phyloP scores from a whole-genome alignment of 495 filamentous ascomycete genomes.

The Neurospora africana region DNA sequence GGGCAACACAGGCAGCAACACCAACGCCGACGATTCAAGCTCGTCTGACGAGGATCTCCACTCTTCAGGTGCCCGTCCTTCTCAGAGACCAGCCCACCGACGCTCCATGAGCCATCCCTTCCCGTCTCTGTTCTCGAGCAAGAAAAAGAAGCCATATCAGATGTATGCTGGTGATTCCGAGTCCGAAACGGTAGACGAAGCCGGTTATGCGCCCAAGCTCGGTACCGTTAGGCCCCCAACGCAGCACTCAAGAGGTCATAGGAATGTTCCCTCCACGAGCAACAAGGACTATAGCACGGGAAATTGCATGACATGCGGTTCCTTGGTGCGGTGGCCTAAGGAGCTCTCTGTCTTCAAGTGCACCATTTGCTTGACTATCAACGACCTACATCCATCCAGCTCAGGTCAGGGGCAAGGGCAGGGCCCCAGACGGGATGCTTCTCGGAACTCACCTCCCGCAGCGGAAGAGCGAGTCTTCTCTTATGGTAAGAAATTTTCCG shows the following conservation, averaged over 20 bases:
- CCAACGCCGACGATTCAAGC: slow-evolving; percentile 23
- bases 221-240: slow-evolving; percentile 10
- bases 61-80: slow-evolving; percentile 11
- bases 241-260: slow-evolving; percentile 13
- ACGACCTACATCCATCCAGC: slow-evolving; percentile 53
- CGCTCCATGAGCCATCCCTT: slow-evolving; percentile 73
- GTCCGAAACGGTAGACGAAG: slow-evolving; percentile 18
- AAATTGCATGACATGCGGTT: slow-evolving; percentile 74
- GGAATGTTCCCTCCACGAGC: slow-evolving; percentile 16
- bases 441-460: neutral
- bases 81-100: slow-evolving; percentile 38
- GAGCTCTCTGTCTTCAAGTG: slow-evolving; percentile 69
- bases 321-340: slow-evolving; percentile 73
- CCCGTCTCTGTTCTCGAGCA: slow-evolving; percentile 49
- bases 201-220: slow-evolving; percentile 13
- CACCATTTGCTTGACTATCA: slow-evolving; percentile 76
- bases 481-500: neutral
- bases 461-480: slow-evolving; percentile 5
- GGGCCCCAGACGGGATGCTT: slow-evolving; percentile 4
- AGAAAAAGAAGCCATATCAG: slow-evolving; percentile 37
- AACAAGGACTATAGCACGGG: slow-evolving; percentile 49
- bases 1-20: neutral
- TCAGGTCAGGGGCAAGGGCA: slow-evolving; percentile 2
- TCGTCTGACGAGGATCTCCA: slow-evolving; percentile 33
- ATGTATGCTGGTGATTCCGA: slow-evolving; percentile 8